Base-by-base conservation (phyloP, 179 eudicot genomes). In the Heliamphora pulchella region DNA sequence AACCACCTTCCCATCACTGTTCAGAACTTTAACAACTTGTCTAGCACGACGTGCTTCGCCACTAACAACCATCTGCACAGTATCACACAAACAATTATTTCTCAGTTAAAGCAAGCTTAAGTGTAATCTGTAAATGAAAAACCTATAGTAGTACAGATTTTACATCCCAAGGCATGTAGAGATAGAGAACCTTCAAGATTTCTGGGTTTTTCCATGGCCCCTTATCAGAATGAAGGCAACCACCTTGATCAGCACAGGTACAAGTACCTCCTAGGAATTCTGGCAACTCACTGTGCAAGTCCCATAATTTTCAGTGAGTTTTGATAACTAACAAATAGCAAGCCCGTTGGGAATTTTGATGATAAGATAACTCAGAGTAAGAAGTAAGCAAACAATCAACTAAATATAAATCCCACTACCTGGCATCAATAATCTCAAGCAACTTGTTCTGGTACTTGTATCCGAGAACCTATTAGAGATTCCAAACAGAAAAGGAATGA, bases 131-230 rank as follows among this genome's bases (percentile, higher is more conserved):
- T 53, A 44, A 66, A 64, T 67, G 54, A 10, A 51, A 78, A 68
- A 15, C 41, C 15, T 9, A 43, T 11, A 41, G 15, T 4, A 20
- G 11, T 46, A 55, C 8, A 55, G n/a, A 55, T 44, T 70, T 43
- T 44, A 70, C 41, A 47, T 69, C 74, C 43, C 69, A 68, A 68
- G 62, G 63, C 54, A n/a, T 51, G 77, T n/a, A n/a, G n/a, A n/a
- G n/a, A n/a, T 43, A 18, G 66, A 39, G 68, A 95, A 31, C 98
- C 97, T 93, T 93, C 74, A 91, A 78, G 31, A 96, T 89, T 50
- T 91, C 90, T 83, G 90, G 96, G 81, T 92, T 88, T 82, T 92
- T 90, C 98, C 99, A 96, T 53, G 99, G 99, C 61, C 99, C 99
- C 86, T 91, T 96, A 83, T 91, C 96, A 71, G 99, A 94, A 71